A percentile compares a stretch with the other conserved stretches of the same genome.
These are phyloP conservation scores for Scleroderma citrinum DNA, from an alignment of 768 basidiomycete genomes.

Conservation along the genomic window DNA sequence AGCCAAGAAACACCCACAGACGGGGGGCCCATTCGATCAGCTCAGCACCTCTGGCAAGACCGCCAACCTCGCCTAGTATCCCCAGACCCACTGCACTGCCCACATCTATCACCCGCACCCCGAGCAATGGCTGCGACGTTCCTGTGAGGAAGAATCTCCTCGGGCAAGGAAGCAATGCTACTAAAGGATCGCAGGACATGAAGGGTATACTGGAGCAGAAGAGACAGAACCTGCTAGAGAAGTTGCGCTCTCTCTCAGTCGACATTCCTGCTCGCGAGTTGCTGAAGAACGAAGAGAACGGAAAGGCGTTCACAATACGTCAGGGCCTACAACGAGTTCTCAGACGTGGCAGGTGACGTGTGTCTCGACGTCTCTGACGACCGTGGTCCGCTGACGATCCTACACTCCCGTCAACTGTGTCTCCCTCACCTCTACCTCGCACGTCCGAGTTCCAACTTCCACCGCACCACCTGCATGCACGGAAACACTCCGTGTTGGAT, in stretches of 20 bases:
- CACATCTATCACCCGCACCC: slow-evolving; percentile 14
- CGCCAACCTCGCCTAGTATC: slow-evolving; percentile 77
- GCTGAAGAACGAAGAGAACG: slow-evolving; percentile 12
- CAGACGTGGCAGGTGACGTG: slow-evolving; percentile 9
- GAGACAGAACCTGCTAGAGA: slow-evolving; percentile 47
- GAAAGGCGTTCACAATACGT: slow-evolving; percentile 19
- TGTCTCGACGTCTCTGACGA: slow-evolving; percentile 3
- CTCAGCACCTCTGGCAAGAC: slow-evolving; percentile 73
- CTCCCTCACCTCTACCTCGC: slow-evolving; percentile 38
- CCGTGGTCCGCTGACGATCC: slow-evolving; percentile 5
- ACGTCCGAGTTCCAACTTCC: slow-evolving; percentile 47
- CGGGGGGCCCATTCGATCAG: slow-evolving; percentile 77
- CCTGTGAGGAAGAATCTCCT: slow-evolving; percentile 49
- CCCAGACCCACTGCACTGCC: slow-evolving; percentile 34
- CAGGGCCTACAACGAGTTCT: slow-evolving; percentile 27
- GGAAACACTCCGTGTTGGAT: slow-evolving; percentile 65
- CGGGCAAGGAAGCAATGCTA: slow-evolving; percentile 32
- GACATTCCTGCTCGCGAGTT: slow-evolving; percentile 50
- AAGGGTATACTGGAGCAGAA: slow-evolving; percentile 49
- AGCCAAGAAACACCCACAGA: slow-evolving; percentile 44
- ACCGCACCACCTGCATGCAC: slow-evolving; percentile 68
- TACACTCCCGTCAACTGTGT: neutral
- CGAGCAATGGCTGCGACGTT: slow-evolving; percentile 24
- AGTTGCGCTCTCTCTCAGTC: slow-evolving; percentile 56
- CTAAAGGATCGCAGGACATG: slow-evolving; percentile 32